Evolutionary conservation across 331 rosid genomes (phyloP).

Genomic region (Pyrus hybrid): DNA sequence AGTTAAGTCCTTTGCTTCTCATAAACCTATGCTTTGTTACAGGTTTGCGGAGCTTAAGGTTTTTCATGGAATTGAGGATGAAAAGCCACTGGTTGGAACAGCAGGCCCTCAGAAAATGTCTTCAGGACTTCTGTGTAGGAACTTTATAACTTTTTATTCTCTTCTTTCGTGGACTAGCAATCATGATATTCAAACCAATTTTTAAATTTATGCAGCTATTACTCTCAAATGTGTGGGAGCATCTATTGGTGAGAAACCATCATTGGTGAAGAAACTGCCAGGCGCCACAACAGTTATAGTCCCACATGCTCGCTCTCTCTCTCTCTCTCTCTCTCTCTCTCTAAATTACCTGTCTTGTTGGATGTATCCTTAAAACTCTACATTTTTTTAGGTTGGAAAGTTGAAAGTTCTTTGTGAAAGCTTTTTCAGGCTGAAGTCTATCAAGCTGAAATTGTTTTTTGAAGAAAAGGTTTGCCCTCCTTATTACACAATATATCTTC

Average conservation of each 20-base stretch:
- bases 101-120: slow-evolving; percentile 72
- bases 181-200: slow-evolving; percentile 9
- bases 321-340: not conserved
- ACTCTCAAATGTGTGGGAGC: slow-evolving; percentile 84
- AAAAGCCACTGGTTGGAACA: slow-evolving; percentile 36
- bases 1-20: not conserved
- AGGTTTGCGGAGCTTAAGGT: slow-evolving; percentile 75
- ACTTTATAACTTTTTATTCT: not conserved
- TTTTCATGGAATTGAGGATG: slow-evolving; percentile 81
- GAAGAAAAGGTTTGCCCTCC: slow-evolving; percentile 69
- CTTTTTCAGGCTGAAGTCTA: slow-evolving; percentile 79
- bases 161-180: slow-evolving; percentile 2
- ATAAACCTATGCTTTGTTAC: not conserved
- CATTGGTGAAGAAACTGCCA: slow-evolving; percentile 72
- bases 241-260: slow-evolving; percentile 81
- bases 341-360: slow-evolving; percentile 3
- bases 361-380: slow-evolving; percentile 4
- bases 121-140: slow-evolving; percentile 71
- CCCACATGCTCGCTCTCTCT: no score
- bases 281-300: slow-evolving; percentile 44
- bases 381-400: slow-evolving; percentile 65
- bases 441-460: slow-evolving; percentile 65
- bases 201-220: slow-evolving; percentile 59
- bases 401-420: slow-evolving; percentile 84
- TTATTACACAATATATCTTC: not conserved